A percentile compares a stretch with the other conserved stretches of the same genome.
Conservation (phyloP, 768 basidiomycete species). For the Lentinus brumalis region DNA sequence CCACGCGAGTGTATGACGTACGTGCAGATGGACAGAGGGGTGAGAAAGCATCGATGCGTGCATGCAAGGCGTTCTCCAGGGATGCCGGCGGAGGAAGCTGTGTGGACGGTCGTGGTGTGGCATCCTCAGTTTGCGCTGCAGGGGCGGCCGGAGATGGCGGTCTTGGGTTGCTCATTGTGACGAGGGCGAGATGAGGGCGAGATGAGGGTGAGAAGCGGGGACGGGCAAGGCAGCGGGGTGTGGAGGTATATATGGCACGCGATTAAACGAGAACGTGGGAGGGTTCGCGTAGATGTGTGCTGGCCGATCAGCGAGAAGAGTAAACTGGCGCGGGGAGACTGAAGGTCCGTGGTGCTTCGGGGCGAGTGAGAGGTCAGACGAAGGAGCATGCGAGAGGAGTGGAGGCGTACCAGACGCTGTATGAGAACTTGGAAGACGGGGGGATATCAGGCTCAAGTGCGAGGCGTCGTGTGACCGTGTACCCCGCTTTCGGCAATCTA, state of each 20-base stretch:
- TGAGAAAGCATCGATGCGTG: constrained; percentile 23
- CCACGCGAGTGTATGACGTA: constrained; percentile 57
- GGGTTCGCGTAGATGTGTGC: constrained; percentile 18
- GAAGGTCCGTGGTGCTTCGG: not conserved
- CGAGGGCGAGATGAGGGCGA: not conserved
- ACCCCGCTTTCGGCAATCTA: constrained; percentile 21
- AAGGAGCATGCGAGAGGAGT: not conserved
- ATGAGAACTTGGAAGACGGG: constrained; percentile 5
- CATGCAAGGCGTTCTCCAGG: constrained; percentile 17
- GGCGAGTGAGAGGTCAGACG: not conserved
- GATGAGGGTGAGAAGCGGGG: not conserved
- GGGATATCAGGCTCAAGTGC: constrained; percentile 6
- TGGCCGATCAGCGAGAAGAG: constrained; percentile 15
- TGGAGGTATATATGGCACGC: constrained; percentile 14
- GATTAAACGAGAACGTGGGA: constrained; percentile 20
- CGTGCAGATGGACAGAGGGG: constrained; percentile 47
- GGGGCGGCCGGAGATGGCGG: constrained; percentile 8
- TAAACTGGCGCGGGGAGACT: not conserved
- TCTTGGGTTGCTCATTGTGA: constrained; percentile 12
- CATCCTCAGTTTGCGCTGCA: not conserved
- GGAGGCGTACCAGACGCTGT: constrained; percentile 1
- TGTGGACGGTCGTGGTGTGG: not conserved
- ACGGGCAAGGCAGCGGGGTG: not conserved
- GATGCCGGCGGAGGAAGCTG: constrained; percentile 8
- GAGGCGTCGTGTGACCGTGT: constrained; percentile 19